Percentiles rank a stretch among this genome's conserved stretches.
phyloP scores from a whole-genome alignment of 768 basidiomycete species.

The Russula sp. region DNA sequence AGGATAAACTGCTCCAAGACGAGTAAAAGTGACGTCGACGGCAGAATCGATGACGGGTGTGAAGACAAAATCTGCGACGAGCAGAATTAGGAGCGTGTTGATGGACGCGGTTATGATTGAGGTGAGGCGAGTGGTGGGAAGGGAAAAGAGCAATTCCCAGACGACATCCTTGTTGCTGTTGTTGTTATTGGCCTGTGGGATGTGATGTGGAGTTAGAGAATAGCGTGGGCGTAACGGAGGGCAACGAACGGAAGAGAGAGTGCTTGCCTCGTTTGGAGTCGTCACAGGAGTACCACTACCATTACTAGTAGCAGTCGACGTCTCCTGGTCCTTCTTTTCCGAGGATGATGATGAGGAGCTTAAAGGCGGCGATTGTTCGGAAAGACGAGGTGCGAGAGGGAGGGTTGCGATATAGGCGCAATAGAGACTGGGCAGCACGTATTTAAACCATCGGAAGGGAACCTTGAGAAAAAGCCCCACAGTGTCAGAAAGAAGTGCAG shows the following conservation, averaged over 20 bases:
- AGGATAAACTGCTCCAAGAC: constrained; percentile 68
- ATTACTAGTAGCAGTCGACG: not conserved
- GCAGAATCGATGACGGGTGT: constrained; percentile 58
- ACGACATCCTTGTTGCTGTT: constrained; percentile 19
- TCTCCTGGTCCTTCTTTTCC: constrained; percentile 1
- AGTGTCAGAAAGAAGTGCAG: not conserved
- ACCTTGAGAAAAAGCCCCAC: not conserved
- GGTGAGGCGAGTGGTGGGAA: constrained; percentile 35
- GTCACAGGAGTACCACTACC: too few species aligned
- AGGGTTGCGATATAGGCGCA: constrained; percentile 28
- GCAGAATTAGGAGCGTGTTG: constrained; percentile 41
- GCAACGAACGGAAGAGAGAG: constrained; percentile 33
- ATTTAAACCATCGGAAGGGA: constrained; percentile 34
- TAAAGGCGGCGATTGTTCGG: not conserved
- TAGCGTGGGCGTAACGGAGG: constrained; percentile 32
- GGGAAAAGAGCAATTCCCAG: constrained; percentile 36
- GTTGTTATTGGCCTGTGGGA: constrained; percentile 1
- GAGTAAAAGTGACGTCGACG: constrained; percentile 55
- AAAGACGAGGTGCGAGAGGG: constrained; percentile 9
- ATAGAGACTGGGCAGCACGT: constrained; percentile 33
- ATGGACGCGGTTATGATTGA: constrained; percentile 36
- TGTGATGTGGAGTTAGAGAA: constrained; percentile 4
- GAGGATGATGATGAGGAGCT: not conserved
- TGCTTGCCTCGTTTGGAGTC: constrained; percentile 32
- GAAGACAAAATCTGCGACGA: constrained; percentile 49